Base-by-base conservation (phyloP, 1,284 basidiomycete genomes). In the Cutaneotrichosporon cyanovorans region DNA sequence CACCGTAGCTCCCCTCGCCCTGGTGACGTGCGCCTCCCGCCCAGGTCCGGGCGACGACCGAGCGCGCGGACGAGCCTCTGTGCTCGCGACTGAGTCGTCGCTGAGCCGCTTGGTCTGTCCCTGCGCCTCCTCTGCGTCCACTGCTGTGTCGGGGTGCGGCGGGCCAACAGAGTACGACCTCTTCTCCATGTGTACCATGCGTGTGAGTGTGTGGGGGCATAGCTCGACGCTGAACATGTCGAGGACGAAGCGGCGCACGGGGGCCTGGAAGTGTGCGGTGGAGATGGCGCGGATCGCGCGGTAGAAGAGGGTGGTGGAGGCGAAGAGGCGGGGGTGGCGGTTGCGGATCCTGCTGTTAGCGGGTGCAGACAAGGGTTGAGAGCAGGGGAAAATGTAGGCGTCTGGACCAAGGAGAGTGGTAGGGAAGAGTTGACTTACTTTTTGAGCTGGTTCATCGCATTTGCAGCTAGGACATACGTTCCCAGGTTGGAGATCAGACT, bases 401-500 rank as follows among this genome's bases (percentile, higher is more conserved):
- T n/a, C n/a, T n/a, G n/a, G 48, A 23, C 22, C 3, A 20, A 4
- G 45, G 1, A 19, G 18, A n/a, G n/a, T n/a, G n/a, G n/a, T n/a
- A n/a, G n/a, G n/a, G 10, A 12, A 22, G 32, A 8, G 39, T 12
- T 20, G 18, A 66, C 77, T 51, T 61, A 88, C 87, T 80, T 82
- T 28, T 87, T 83, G 33, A 96, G 74, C 21, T 85, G 84, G 47
- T 87, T 80, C 23, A 91, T 95, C 3, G 91, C 89, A 19, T 85
- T 80, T 56, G 92, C 92, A 4, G 92, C 91, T 46, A 98, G 84
- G 43, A 98, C 91, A 20, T 92, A 89, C 62, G 98, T 99, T 38
- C 88, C 85, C 33, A 98, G 76, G 64, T 97, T 96, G 59, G 92
- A 85, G 40, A 99, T 87, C 9, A 88, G 84, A 5, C 83, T 83